phyloP scores from a whole-genome alignment of 75 land plant genomes.

The Larix kaempferi region DNA sequence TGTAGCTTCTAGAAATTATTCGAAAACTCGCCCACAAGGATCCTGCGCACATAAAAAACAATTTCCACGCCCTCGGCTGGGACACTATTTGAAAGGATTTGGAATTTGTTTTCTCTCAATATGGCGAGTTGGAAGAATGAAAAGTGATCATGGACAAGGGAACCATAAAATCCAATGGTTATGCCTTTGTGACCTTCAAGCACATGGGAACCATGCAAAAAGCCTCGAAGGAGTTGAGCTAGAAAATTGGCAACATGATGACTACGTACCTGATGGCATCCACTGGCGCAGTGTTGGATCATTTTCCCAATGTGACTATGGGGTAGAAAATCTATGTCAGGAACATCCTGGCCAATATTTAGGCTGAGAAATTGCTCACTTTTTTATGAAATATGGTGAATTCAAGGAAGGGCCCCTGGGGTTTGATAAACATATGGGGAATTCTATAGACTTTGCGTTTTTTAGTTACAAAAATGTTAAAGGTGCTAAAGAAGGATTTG shows the following conservation, averaged over 20 bases:
- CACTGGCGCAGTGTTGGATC: conserved; percentile 26
- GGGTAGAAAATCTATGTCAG: conserved; percentile 60
- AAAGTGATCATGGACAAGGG: conserved; percentile 39
- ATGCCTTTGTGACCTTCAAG: conserved; percentile 54
- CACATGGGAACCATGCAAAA: conserved; percentile 28
- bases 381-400: too few species aligned
- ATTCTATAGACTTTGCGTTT: conserved; percentile 46
- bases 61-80: conserved; percentile 64
- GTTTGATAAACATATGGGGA: conserved; percentile 57
- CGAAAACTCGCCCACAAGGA: conserved; percentile 38
- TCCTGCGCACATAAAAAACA: conserved; percentile 52
- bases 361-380: too few species aligned
- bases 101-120: conserved; percentile 21
- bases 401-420: conserved; percentile 67
- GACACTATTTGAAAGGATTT: conserved; percentile 43
- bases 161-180: conserved; percentile 60
- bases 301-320: conserved; percentile 21
- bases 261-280: conserved; percentile 54
- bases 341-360: conserved; percentile 45
- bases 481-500: conserved; percentile 55
- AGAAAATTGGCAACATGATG: conserved; percentile 47
- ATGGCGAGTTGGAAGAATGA: conserved; percentile 62
- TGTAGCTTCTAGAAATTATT: conserved; percentile 15
- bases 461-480: conserved; percentile 53
- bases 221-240: conserved; percentile 54